Evolutionary conservation across 2,329 filamentous ascomycete species (phyloP).

Genomic region (Aspergillus ochraceus): DNA sequence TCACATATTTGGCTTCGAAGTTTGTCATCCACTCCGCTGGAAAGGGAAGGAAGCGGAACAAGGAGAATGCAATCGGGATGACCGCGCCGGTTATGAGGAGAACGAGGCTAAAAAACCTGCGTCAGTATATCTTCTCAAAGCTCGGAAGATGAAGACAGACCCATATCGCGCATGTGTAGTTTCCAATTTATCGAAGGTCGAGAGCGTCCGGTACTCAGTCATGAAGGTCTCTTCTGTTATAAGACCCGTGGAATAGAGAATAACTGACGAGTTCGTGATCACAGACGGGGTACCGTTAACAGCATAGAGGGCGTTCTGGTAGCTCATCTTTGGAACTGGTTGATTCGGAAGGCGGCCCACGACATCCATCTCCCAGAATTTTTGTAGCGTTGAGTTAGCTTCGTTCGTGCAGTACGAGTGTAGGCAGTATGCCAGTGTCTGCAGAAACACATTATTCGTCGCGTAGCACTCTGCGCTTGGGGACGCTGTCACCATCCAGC

Average conservation of each 20-base stretch:
- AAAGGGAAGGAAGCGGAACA: neutral
- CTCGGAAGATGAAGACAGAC: too few species aligned
- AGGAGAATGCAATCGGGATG: neutral
- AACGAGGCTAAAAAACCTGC: neutral
- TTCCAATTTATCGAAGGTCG: neutral
- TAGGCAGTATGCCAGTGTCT: constrained; percentile 6
- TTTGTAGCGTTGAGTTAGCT: neutral
- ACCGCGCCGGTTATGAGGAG: neutral
- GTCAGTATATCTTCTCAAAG: too few species aligned
- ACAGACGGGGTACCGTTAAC: neutral
- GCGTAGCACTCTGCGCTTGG: constrained; percentile 2
- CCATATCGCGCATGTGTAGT: neutral
- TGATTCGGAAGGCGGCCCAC: neutral
- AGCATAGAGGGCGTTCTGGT: neutral
- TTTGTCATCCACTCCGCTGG: neutral
- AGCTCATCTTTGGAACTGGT: neutral
- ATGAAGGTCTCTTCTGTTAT: neutral
- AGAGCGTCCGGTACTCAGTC: neutral
- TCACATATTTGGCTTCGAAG: neutral
- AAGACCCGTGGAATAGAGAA: neutral
- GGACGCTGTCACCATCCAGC: neutral
- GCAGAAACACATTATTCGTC: constrained; percentile 1
- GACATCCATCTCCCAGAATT: constrained; percentile 6
- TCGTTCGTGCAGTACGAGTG: neutral
- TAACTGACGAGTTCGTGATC: neutral